A percentile compares a stretch with the other conserved stretches of the same genome.
These are phyloP conservation scores for Amanita fuliginea DNA, from an alignment of 768 basidiomycete genomes.

Conservation along the genomic window DNA sequence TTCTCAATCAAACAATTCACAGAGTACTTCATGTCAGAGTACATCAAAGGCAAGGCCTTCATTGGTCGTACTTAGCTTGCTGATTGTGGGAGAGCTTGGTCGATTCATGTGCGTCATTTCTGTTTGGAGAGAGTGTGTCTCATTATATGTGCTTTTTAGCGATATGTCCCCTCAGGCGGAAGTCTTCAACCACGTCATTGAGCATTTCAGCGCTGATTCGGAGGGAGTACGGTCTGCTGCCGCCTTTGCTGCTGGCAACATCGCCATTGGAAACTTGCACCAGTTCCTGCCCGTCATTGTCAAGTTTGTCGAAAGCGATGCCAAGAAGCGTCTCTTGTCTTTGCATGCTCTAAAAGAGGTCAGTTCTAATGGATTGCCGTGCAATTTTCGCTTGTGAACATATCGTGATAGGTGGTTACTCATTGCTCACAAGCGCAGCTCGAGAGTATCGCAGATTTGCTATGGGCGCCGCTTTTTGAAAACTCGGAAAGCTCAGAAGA, in stretches of 20 bases:
- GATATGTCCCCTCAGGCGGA: conserved; percentile 78
- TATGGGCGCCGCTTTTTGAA: conserved; percentile 90
- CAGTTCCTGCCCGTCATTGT: conserved; percentile 83
- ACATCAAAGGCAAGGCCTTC: conserved; percentile 54
- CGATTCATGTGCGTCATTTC: conserved; percentile 60
- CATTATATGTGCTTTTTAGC: conserved; percentile 27
- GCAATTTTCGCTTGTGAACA: neutral
- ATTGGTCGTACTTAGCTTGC: conserved; percentile 69
- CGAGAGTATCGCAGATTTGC: conserved; percentile 75
- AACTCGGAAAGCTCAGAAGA: conserved; percentile 88
- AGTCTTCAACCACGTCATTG: conserved; percentile 66
- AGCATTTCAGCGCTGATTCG: conserved; percentile 63
- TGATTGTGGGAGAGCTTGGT: conserved; percentile 90
- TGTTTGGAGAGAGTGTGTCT: conserved; percentile 1
- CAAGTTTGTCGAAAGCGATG: conserved; percentile 62
- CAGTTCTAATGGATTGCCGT: conserved; percentile 7
- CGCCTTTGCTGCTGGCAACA: conserved; percentile 94
- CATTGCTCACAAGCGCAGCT: conserved; percentile 81
- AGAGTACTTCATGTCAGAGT: conserved; percentile 19
- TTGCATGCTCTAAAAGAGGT: conserved; percentile 93
- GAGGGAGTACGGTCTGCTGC: conserved; percentile 88
- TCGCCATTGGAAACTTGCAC: conserved; percentile 86
- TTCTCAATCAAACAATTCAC: neutral
- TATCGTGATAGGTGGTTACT: conserved; percentile 61
- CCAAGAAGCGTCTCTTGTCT: conserved; percentile 72